A percentile compares a stretch with the other conserved stretches of the same genome.
These are phyloP conservation scores for Ustilago shanxiensis DNA, from an alignment of 1,284 basidiomycete species.

Conservation along the genomic window DNA sequence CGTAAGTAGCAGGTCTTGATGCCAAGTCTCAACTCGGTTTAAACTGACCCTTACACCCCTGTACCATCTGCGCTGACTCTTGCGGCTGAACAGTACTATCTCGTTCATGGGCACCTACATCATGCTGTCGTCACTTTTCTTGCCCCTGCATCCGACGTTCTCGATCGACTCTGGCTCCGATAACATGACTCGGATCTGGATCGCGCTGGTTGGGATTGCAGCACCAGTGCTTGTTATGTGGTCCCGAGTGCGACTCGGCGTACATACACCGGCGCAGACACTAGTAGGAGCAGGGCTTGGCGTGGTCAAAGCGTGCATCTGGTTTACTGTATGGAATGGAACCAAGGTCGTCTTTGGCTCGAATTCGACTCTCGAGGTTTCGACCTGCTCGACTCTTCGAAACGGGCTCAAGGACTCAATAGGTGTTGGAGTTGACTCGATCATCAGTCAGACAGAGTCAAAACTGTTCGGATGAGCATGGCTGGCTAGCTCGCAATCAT, in stretches of 20 bases:
- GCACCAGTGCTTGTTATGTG: conserved; percentile 51
- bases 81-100: conserved; percentile 33
- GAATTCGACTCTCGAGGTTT: neutral
- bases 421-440: conserved; percentile 21
- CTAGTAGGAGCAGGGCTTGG: conserved; percentile 45
- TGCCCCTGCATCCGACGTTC: conserved; percentile 46
- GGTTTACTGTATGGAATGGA: conserved; percentile 53
- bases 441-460: conserved; percentile 25
- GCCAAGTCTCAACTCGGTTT: neutral
- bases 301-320: conserved; percentile 38
- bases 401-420: conserved; percentile 19
- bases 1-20: conserved; percentile 23
- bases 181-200: conserved; percentile 30
- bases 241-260: conserved; percentile 52
- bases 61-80: neutral
- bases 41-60: neutral
- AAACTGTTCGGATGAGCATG: neutral
- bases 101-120: conserved; percentile 58
- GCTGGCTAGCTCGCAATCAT: neutral
- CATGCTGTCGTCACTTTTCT: conserved; percentile 31
- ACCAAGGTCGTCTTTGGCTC: conserved; percentile 14
- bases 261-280: conserved; percentile 48
- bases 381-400: conserved; percentile 4
- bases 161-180: conserved; percentile 16
- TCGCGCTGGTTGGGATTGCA: conserved; percentile 30